Conservation (phyloP, 202 grass and related monocot genomes). For the Musa balbisiana region DNA sequence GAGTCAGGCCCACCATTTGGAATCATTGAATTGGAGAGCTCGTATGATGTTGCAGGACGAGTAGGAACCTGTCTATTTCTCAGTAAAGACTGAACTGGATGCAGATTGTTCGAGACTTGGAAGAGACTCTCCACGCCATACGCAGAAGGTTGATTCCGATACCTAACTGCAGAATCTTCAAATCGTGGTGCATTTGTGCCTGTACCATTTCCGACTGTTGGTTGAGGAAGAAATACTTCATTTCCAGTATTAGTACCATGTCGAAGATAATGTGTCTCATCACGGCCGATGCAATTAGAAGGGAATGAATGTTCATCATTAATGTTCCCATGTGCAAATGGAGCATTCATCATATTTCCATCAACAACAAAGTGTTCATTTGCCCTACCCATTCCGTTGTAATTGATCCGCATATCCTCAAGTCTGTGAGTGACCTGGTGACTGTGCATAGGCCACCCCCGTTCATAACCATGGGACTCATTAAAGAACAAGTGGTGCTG, state of each 20-base stretch:
- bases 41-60: constrained; percentile 39
- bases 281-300: constrained; percentile 39
- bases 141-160: constrained; percentile 51
- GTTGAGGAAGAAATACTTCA: constrained; percentile 64
- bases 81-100: constrained; percentile 57
- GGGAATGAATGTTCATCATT: constrained; percentile 52
- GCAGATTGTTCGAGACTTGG: constrained; percentile 74
- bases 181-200: constrained; percentile 39
- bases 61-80: constrained; percentile 45
- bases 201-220: constrained; percentile 30
- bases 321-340: constrained; percentile 40
- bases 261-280: constrained; percentile 47
- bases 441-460: constrained; percentile 35
- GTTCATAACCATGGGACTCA: constrained; percentile 54
- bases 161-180: constrained; percentile 38
- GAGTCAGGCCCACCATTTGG: constrained; percentile 56
- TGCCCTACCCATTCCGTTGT: constrained; percentile 39
- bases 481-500: constrained; percentile 42
- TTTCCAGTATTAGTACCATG: constrained; percentile 33
- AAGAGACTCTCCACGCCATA: constrained; percentile 64
- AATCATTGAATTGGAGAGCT: constrained; percentile 37
- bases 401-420: constrained; percentile 51
- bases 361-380: constrained; percentile 45
- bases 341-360: constrained; percentile 41
- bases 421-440: constrained; percentile 49